Conservation (phyloP, 2,329 filamentous ascomycete species). For the Fusarium ambrosium region DNA sequence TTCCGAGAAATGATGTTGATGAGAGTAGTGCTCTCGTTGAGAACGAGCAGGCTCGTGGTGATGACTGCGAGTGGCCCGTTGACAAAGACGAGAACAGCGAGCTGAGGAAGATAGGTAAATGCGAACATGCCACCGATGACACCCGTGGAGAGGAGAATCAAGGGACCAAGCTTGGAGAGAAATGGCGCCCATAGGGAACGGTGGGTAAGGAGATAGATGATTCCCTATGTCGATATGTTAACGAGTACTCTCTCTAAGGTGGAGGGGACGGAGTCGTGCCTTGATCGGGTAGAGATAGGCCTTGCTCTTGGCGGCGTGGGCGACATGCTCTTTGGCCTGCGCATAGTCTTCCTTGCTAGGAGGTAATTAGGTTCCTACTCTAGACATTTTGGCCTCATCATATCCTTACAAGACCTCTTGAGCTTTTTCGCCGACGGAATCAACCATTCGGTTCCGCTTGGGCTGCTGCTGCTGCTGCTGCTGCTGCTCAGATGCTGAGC, state of each 20-base stretch:
- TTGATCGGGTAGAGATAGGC: constrained; percentile 90
- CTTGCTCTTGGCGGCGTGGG: constrained; percentile 79
- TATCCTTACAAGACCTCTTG: constrained; percentile 62
- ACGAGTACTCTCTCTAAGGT: not conserved
- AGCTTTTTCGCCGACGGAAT: constrained; percentile 60
- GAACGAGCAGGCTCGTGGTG: constrained; percentile 77
- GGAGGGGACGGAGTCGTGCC: constrained; percentile 51
- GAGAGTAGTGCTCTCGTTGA: constrained; percentile 72
- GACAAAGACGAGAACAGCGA: constrained; percentile 84
- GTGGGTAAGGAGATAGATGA: constrained; percentile 71
- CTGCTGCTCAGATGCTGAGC: constrained; percentile 35
- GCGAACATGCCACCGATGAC: constrained; percentile 87
- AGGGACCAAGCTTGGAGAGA: constrained; percentile 67
- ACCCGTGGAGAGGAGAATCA: constrained; percentile 76
- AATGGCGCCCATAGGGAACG: constrained; percentile 71
- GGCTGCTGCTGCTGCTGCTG: constrained; percentile 34
- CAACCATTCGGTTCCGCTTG: constrained; percentile 51
- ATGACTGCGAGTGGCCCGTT: constrained; percentile 86
- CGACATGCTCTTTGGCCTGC: constrained; percentile 72
- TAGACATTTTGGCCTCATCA: not conserved
- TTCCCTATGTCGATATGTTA: constrained; percentile 59
- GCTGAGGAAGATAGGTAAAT: constrained; percentile 88
- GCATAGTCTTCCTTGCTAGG: constrained; percentile 77
- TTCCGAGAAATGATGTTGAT: constrained; percentile 71
- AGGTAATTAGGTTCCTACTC: constrained; percentile 19